These are phyloP conservation scores for Coemansia sp. DNA, from an alignment of 192 early-diverging fungal genomes.

Conservation along the genomic window DNA sequence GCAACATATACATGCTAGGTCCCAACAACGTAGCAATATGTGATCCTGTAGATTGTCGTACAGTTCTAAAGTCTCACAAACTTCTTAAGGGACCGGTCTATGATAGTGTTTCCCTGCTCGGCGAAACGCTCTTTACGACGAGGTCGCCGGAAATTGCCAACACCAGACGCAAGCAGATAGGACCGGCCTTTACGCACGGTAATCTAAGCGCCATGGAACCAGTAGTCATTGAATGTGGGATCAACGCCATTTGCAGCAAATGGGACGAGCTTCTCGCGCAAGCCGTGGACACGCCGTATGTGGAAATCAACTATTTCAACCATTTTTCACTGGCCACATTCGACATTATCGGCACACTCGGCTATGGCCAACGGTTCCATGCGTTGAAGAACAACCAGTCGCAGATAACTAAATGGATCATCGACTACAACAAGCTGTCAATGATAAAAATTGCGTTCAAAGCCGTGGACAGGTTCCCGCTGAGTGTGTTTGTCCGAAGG, in stretches of 20 bases:
- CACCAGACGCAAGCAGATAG: constrained; percentile 9
- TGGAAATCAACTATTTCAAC: constrained; percentile 18
- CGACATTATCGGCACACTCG: constrained; percentile 32
- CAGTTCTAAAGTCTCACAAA: constrained; percentile 20
- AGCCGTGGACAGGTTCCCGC: not conserved
- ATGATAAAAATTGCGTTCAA: not conserved
- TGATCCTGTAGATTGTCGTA: constrained; percentile 26
- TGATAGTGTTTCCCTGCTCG: constrained; percentile 11
- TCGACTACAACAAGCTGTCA: constrained; percentile 12
- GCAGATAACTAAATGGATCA: constrained; percentile 26
- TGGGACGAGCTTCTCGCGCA: constrained; percentile 17
- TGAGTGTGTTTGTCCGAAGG: not conserved
- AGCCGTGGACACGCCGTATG: not conserved
- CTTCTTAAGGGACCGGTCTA: constrained; percentile 39
- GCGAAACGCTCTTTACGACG: constrained; percentile 14
- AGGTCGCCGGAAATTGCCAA: not conserved
- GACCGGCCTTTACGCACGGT: constrained; percentile 10
- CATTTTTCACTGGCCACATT: constrained; percentile 32
- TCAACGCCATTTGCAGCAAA: constrained; percentile 24
- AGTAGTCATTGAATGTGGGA: constrained; percentile 30
- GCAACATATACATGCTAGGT: constrained; percentile 33
- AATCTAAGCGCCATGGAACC: constrained; percentile 26
- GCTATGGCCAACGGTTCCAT: constrained; percentile 40
- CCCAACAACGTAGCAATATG: constrained; percentile 32
- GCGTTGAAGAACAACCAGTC: constrained; percentile 20